Base-by-base conservation (phyloP, 805 yeast genomes). In the Zygosaccharomyces bailii region DNA sequence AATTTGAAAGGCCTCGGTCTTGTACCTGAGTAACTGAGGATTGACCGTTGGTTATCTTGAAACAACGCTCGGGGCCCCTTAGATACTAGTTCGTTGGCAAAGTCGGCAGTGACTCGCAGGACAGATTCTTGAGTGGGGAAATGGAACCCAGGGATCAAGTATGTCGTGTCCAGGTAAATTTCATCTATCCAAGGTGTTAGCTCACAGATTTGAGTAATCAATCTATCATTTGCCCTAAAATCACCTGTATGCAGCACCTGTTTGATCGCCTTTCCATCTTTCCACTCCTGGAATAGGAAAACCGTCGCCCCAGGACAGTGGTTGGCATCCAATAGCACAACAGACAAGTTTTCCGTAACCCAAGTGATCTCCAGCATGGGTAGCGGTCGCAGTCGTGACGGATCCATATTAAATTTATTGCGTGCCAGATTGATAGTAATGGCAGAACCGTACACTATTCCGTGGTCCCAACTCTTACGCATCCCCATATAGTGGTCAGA, bases 221-320 rank as follows among this genome's bases (percentile, higher is more conserved):
- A 80, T 3, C 57, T 54, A 27, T 66, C 64, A 50, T 76, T 75
- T 8, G 89, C 88, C 45, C 99, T 69, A 57, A 91, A 93, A 66
- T 93, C 99, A 2, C 99, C 99, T 42, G 97, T 89, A 62, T 93
- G 99, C 24, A 93, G 65, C 3, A 61, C 44, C 39, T 57, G 58
- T 30, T 50, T 50, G 6, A 53, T 36, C 14, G 39, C 18, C 23
- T 31, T 30, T 5, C 17, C 20, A 3, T 42, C 41, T 8, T 37
- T 34, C 48, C 50, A 50, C 42, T 67, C 67, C 54, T 82, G 83
- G 55, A 87, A 84, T 9, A 89, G 64, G 48, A 90, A 85, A 0
- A 93, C 76, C 0, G 79, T 87, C 2, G 97, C 87, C 1, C 99
- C 99, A 1, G 99, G 99, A 64, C 99, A 93, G 65, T 93, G 99